Evolutionary conservation across 257 asterid species (phyloP).

Genomic region (Catharanthus roseus): DNA sequence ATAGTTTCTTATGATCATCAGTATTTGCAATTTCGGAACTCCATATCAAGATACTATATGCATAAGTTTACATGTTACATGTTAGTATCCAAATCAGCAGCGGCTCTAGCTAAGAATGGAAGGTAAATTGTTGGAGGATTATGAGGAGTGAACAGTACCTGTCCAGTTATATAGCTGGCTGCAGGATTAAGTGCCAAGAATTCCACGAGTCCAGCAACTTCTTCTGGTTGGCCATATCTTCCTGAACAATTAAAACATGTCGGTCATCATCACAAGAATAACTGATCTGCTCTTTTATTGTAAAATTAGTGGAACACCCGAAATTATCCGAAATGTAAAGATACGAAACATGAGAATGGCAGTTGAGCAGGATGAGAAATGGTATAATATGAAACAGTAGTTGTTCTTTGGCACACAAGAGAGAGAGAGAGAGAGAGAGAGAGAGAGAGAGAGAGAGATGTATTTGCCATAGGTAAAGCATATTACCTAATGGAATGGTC

Average conservation of each 20-base stretch:
- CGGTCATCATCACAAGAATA: not conserved
- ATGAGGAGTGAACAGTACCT: constrained; percentile 34
- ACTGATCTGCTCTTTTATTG: not conserved
- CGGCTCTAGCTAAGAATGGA: not conserved
- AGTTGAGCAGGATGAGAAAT: not conserved
- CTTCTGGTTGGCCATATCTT: constrained; percentile 47
- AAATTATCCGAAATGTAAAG: not conserved
- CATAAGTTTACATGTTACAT: not conserved
- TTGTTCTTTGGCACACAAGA: not conserved
- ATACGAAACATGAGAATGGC: not conserved
- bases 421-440: too few species aligned
- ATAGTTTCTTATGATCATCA: not conserved
- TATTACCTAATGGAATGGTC: constrained; percentile 77
- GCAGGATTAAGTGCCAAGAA: constrained; percentile 43
- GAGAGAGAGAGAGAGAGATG: too few species aligned
- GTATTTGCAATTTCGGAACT: not conserved
- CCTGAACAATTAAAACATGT: constrained; percentile 18
- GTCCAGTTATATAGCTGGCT: constrained; percentile 88
- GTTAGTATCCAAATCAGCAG: not conserved
- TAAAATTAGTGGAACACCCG: not conserved
- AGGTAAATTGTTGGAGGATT: not conserved
- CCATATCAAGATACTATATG: not conserved
- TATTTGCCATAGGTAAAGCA: not conserved
- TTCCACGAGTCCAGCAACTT: constrained; percentile 44
- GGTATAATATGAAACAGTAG: not conserved